phyloP scores from a whole-genome alignment of 805 yeast species.

The Candida cerambycidarum region DNA sequence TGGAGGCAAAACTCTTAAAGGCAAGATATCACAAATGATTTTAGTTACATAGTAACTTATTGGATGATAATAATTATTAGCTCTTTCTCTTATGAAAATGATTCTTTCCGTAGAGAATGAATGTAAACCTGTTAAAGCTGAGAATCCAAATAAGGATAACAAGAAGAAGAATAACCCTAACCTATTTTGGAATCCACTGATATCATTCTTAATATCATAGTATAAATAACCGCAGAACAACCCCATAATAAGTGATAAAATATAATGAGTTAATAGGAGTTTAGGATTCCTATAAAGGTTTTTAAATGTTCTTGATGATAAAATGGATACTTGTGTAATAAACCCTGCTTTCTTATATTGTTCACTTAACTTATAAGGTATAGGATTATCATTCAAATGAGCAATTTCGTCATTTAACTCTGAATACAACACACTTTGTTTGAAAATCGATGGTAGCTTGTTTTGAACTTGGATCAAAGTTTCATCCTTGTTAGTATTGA shows the following conservation, averaged over 20 bases:
- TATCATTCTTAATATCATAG: slow-evolving; percentile 80
- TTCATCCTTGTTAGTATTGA: slow-evolving; percentile 19
- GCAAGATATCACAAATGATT: slow-evolving; percentile 87
- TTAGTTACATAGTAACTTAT: slow-evolving; percentile 82
- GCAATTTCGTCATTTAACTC: slow-evolving; percentile 42
- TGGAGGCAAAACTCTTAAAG: slow-evolving; percentile 92
- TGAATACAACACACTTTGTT: slow-evolving; percentile 40
- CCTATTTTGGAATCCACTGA: slow-evolving; percentile 95
- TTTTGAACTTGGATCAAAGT: slow-evolving; percentile 22
- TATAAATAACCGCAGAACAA: slow-evolving; percentile 83
- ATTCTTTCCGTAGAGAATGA: slow-evolving; percentile 86
- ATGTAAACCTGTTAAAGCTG: slow-evolving; percentile 87
- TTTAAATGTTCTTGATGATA: slow-evolving; percentile 85
- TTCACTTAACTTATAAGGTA: slow-evolving; percentile 24
- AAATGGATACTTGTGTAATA: slow-evolving; percentile 63
- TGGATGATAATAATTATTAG: slow-evolving; percentile 92
- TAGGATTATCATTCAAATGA: slow-evolving; percentile 23
- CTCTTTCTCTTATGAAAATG: slow-evolving; percentile 87
- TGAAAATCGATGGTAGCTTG: slow-evolving; percentile 34
- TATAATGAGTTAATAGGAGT: slow-evolving; percentile 80
- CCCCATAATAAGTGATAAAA: slow-evolving; percentile 74
- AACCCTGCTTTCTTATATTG: slow-evolving; percentile 56
- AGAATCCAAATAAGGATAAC: slow-evolving; percentile 89
- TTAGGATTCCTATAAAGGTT: slow-evolving; percentile 91
- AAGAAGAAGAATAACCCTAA: slow-evolving; percentile 90